Evolutionary conservation across 2,329 filamentous ascomycete genomes (phyloP).

Genomic region (Cytospora piceae): DNA sequence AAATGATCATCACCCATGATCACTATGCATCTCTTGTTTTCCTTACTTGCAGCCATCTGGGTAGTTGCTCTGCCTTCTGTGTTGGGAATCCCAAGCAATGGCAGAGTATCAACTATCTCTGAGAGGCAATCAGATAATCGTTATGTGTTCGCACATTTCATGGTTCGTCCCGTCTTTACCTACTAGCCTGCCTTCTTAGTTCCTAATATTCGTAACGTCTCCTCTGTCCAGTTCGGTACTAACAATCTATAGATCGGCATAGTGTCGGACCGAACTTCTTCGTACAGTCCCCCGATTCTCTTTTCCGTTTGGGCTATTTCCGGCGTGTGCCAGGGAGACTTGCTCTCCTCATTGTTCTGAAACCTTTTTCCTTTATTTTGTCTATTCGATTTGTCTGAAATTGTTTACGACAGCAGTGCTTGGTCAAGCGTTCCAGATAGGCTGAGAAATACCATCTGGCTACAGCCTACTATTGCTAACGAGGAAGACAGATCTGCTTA

Average conservation of each 20-base stretch:
- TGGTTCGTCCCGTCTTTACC: background rate
- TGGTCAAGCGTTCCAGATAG: background rate
- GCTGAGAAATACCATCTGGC: background rate
- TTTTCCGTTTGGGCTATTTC: too few species aligned
- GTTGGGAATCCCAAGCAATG: background rate
- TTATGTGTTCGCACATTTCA: background rate
- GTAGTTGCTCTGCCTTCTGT: background rate
- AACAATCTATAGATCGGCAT: background rate
- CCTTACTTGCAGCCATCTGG: background rate
- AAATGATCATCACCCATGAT: background rate
- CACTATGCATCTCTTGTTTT: background rate
- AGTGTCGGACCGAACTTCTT: background rate
- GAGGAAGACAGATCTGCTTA: conserved; percentile 35
- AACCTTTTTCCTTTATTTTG: too few species aligned
- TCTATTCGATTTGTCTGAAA: too few species aligned
- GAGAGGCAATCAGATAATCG: background rate
- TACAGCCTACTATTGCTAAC: background rate
- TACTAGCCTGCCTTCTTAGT: background rate
- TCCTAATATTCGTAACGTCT: background rate
- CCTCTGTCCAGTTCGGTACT: background rate
- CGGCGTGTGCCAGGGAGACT: too few species aligned
- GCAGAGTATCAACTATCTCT: background rate
- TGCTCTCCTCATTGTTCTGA: background rate
- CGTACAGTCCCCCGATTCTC: background rate
- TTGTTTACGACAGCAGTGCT: background rate